Evolutionary conservation across 179 eudicot genomes (phyloP), one percentile per base, ranked within the genome.

Genomic region (Carnegiea gigantea): DNA sequence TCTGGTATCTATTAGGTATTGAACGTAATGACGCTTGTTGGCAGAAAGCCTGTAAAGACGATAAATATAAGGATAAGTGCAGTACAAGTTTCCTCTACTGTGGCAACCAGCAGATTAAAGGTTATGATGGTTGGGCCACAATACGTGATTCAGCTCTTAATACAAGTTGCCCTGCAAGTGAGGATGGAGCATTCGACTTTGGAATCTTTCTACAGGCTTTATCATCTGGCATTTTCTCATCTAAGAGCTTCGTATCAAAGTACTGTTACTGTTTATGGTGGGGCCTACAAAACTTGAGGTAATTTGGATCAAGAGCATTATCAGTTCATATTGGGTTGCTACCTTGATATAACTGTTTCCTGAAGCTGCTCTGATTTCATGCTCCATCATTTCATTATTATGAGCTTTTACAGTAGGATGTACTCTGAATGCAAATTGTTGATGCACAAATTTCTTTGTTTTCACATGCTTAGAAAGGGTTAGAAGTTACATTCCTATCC

Each of bases 201-300:
- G 98, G 98, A 64, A 95, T 95, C 78, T 95, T 93, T 80, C 20
- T 48, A 79, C 97, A 95, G 88, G 98, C 98, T 75, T 88, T 95
- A 86, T 75, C 88, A 33, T 90, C 97, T 71, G 87, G 85, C 79
- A 95, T 95, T 81, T 89, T 91, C 82, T 83, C 88, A 44, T 90
- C 98, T 33, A 80, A 48, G 60, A 86, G 83, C 26, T 95, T 95
- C 82, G 36, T 92, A 51, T 89, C 93, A 1, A 95, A 95, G 81
- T 93, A 93, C 74, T 95, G 94, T 81, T 95, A 95, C 84, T 95
- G 98, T 81, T 88, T 95, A 54, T 95, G 98, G 98, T 95, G 98
- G 98, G 98, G 98, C 7, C 91, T 95, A 79, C 98, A 95, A 86
- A 95, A 95, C 43, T 85, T 95, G 83, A 95, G 98, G 98, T 95